Evolutionary conservation across 1,139 yeast genomes (phyloP), one percentile per base, ranked within the genome.

Genomic region (Zygosaccharomyces pseudobailii): DNA sequence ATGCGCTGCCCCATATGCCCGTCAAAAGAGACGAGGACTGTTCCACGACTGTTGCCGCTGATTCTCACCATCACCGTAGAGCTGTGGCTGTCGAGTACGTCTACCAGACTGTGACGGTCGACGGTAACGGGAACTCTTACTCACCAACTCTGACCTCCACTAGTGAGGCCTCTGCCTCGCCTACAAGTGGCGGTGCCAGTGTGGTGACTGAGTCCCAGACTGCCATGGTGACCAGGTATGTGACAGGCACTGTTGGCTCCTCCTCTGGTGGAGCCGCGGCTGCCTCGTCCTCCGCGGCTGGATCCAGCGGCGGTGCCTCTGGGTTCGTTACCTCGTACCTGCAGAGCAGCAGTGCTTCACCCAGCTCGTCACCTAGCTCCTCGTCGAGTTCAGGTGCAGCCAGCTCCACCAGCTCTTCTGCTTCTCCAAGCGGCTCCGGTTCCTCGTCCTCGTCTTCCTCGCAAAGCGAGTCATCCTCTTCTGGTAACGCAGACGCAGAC

Each of bases 31-130:
- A 55, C 37, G 41, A 38, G 19, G 63, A 57, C 35, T 62, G 66
- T 45, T 52, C 61, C 25, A 57, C 66, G 38, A 59, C 66, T 19
- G 52, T 53, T 13, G 41, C 27, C 10, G 50, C 50, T 34, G 52
- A 51, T 21, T 50, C 53, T 30, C 94, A 85, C 70, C 86, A 82
- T 67, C 79, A 76, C 59, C 82, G 81, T 71, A 79, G 89, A 71
- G 87, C 87, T 44, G 80, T 84, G 55, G 95, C 87, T 49, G 80
- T 85, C 59, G 87, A 86, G 67, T 82, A 84, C 67, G 90, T 85
- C 50, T 87, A 86, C 68, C 83, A 82, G 58, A 83, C 89, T 37
- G 80, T 82, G 52, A 76, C 84, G 49, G 95, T 87, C 50, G 82
- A 86, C 66, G 79, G 75, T 53, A 63, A 76, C 43, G 95, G 95